phyloP scores from a whole-genome alignment of 257 asterid species.

The Capsicum chinense region DNA sequence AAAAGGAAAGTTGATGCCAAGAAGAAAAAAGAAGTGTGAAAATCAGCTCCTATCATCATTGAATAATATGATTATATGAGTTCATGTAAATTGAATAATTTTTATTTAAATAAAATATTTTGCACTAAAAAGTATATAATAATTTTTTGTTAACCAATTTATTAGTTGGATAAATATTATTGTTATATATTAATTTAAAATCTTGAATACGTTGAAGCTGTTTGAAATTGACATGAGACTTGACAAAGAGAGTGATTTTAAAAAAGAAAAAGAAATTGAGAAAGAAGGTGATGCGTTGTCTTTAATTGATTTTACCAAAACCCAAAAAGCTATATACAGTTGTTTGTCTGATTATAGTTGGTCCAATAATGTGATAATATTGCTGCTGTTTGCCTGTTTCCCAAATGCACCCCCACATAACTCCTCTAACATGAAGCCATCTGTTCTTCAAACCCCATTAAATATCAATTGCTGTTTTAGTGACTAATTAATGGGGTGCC shows the following conservation, averaged over 20 bases:
- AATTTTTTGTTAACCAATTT: no score
- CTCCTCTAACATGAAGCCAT: background rate
- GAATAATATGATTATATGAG: no score
- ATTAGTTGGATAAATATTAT: no score
- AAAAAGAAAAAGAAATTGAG: background rate
- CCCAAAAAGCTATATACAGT: background rate
- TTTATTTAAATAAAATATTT: no score
- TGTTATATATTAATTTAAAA: no score
- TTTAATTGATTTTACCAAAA: conserved; percentile 20
- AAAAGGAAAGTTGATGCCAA: background rate
- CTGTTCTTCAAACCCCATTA: background rate
- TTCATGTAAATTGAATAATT: no score
- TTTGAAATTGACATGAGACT: no score
- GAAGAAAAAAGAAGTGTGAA: background rate
- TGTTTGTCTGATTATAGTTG: background rate
- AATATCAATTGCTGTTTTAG: background rate
- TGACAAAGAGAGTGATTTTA: background rate
- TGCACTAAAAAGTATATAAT: no score
- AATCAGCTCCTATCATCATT: conserved; percentile 25
- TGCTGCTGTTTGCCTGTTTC: conserved; percentile 12
- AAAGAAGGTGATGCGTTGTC: conserved; percentile 27
- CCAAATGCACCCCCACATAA: conserved; percentile 25
- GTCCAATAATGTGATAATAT: background rate
- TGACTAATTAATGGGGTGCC: background rate
- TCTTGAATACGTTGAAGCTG: no score